These are phyloP conservation scores for Rhexocercosporidium sp. DNA, from an alignment of 2,329 filamentous ascomycete genomes.

Conservation along the genomic window DNA sequence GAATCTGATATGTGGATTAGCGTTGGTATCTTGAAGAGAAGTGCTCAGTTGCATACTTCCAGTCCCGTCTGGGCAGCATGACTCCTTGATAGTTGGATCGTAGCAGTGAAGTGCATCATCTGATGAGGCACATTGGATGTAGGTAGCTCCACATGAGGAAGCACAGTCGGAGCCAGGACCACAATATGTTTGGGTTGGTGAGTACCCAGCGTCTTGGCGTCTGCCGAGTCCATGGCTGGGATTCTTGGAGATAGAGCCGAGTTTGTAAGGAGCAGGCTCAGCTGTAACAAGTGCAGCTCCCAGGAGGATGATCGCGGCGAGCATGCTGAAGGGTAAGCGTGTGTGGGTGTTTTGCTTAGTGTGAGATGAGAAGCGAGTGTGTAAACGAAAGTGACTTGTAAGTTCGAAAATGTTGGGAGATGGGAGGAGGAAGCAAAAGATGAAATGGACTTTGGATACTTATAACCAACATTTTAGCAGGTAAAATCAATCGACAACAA, in stretches of 20 bases:
- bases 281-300: slow-evolving; percentile 41
- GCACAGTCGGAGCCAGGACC: slow-evolving; percentile 57
- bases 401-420: background rate
- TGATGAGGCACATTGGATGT: slow-evolving; percentile 54
- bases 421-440: background rate
- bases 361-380: slow-evolving; percentile 18
- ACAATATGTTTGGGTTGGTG: slow-evolving; percentile 55
- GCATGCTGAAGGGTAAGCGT: slow-evolving; percentile 32
- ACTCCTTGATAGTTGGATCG: slow-evolving; percentile 56
- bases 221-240: slow-evolving; percentile 49
- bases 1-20: slow-evolving; percentile 45
- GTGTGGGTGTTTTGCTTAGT: background rate
- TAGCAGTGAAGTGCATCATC: slow-evolving; percentile 62
- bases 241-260: slow-evolving; percentile 46
- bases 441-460: background rate
- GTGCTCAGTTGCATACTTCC: slow-evolving; percentile 46
- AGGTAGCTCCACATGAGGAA: slow-evolving; percentile 59
- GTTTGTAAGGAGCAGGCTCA: slow-evolving; percentile 45
- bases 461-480: background rate
- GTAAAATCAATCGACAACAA: background rate
- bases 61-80: slow-evolving; percentile 60
- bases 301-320: slow-evolving; percentile 35
- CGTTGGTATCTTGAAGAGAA: background rate
- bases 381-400: background rate
- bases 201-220: slow-evolving; percentile 53